A percentile compares a stretch with the other conserved stretches of the same genome.
Conservation (phyloP, 225 moss, liverwort and hornwort species). For the Bryoerythrophyllum caledonicum region DNA sequence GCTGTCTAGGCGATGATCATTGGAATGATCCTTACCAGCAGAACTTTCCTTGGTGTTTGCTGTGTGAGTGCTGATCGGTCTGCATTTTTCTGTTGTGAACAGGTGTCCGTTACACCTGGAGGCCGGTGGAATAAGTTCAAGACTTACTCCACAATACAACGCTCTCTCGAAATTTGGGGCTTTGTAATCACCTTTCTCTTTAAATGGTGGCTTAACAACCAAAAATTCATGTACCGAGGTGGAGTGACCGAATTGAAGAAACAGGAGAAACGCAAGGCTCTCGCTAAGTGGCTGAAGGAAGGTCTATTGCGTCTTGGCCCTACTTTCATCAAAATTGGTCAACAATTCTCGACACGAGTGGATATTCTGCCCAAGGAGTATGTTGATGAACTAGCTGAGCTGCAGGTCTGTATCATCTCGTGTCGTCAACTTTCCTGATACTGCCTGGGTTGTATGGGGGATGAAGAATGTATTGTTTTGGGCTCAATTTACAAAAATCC, state of each 20-base stretch:
- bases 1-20: background rate
- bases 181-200: slow-evolving; percentile 78
- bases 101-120: slow-evolving; percentile 89
- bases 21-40: background rate
- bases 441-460: background rate
- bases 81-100: slow-evolving; percentile 10
- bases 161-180: slow-evolving; percentile 92
- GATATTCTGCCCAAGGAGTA: slow-evolving; percentile 97
- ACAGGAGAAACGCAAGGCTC: slow-evolving; percentile 67
- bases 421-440: background rate
- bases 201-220: slow-evolving; percentile 90
- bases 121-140: slow-evolving; percentile 97
- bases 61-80: slow-evolving; percentile 11
- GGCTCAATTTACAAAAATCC: background rate
- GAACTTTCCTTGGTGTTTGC: background rate
- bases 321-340: slow-evolving; percentile 99
- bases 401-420: slow-evolving; percentile 67
- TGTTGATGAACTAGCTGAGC: slow-evolving; percentile 89
- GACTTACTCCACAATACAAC: slow-evolving; percentile 92
- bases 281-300: slow-evolving; percentile 97
- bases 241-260: slow-evolving; percentile 86
- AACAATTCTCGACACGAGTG: slow-evolving; percentile 97
- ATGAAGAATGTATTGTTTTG: background rate
- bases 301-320: slow-evolving; percentile 89
- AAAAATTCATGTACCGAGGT: slow-evolving; percentile 89